These are phyloP conservation scores for Microstroma glucosiphilum DNA, from an alignment of 1,284 basidiomycete species.

Conservation along the genomic window DNA sequence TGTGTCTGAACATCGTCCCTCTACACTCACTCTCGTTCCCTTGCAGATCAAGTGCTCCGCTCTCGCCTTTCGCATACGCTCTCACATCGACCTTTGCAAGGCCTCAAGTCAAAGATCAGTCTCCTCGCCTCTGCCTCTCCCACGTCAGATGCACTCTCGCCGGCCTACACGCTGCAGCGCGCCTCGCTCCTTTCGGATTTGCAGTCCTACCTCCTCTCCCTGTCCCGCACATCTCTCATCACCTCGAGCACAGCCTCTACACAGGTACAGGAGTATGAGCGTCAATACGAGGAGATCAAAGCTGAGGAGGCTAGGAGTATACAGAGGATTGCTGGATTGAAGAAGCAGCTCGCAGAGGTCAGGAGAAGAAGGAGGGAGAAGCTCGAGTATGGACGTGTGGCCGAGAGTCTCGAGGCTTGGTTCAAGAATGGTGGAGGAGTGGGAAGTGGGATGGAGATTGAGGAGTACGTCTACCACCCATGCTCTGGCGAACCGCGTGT, in stretches of 20 bases:
- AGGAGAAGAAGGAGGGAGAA: slow-evolving; percentile 7
- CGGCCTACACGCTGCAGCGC: neutral
- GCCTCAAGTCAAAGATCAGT: neutral
- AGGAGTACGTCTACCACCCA: neutral
- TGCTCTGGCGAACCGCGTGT: neutral
- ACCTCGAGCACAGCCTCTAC: neutral
- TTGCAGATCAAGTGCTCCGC: slow-evolving; percentile 1
- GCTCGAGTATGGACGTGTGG: slow-evolving; percentile 5
- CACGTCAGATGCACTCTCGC: neutral
- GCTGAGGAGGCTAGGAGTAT: neutral
- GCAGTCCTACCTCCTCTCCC: neutral
- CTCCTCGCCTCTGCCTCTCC: neutral
- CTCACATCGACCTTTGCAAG: slow-evolving; percentile 1
- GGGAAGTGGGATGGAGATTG: neutral
- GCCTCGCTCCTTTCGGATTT: neutral
- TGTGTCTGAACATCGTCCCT: neutral
- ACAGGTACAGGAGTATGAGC: neutral
- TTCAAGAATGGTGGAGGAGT: neutral
- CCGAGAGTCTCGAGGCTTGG: neutral
- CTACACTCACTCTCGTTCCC: neutral
- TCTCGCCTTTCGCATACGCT: neutral
- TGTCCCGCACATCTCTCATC: neutral
- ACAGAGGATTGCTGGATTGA: slow-evolving; percentile 5
- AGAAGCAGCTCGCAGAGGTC: slow-evolving; percentile 1
- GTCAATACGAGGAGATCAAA: neutral